Base-by-base conservation (phyloP, 495 filamentous ascomycete genomes). In the Lindgomyces ingoldianus region DNA sequence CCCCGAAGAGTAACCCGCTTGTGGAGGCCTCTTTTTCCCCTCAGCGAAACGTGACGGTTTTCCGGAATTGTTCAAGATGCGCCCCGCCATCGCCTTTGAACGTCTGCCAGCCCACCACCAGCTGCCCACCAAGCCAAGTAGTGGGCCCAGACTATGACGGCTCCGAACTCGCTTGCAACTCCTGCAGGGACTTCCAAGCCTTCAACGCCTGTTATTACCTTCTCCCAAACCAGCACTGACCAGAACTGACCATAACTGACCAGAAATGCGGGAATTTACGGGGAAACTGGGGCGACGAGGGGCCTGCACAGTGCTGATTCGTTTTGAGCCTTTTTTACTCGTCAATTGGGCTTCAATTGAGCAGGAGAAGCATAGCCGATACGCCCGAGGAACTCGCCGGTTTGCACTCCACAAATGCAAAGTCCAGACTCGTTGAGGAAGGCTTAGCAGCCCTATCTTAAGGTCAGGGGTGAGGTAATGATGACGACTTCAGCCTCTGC, bases 231-330 rank as follows among this genome's bases (percentile, higher is more conserved):
- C n/a, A n/a, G n/a, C n/a, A n/a, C n/a, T n/a, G n/a, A n/a, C n/a
- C n/a, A n/a, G n/a, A n/a, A n/a, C n/a, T n/a, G n/a, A 14, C 49
- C 29, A 25, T 25, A 25, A 14, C 21, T 30, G 25, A 25, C 49
- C 48, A 42, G 59, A 41, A 11, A 27, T 48, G 44, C 60, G 50
- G 50, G 41, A 57, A 42, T 26, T 10, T 63, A 25, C 50, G 41
- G 60, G 44, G 47, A 63, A 56, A 56, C 50, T 50, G 60, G 60
- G 60, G 60, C 36, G 26, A 46, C 57, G 57, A 45, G 24, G 2
- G 41, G n/a, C 19, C 24, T 16, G 16, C 57, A 60, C 26, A 19
- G 18, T 39, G 26, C 10, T 22, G 10, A 12, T 9, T 12, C 21
- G 45, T 52, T 3, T 8, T 22, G 19, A 22, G 4, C 4, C 25